Base-by-base conservation (phyloP, 2,329 filamentous ascomycete species). In the Phaeosphaeriaceae sp. region DNA sequence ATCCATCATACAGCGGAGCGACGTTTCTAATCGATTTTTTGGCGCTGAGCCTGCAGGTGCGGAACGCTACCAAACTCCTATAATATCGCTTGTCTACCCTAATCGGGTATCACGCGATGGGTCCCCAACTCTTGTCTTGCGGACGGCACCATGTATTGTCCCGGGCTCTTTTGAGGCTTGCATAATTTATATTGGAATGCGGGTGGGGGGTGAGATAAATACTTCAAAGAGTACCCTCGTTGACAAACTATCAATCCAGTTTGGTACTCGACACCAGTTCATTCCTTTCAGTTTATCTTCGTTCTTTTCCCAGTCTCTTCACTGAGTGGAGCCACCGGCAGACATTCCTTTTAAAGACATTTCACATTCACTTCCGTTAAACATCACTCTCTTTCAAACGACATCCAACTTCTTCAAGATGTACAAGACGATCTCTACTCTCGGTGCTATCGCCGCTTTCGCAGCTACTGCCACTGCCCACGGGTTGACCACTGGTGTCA, bases 391-490 rank as follows among this genome's bases (percentile, higher is more conserved):
- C 50, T 48, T 52, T 52, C 29, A 29, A 16, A 56, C 52, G 17
- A 53, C 28, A 32, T 15, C 36, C 34, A 33, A 44, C 49, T 47
- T 44, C 21, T 41, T 49, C 60, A 65, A 59, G 21, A 70, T 70
- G 67, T 66, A 63, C 51, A 63, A 63, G 52, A 52, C 59, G 23
- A 50, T 68, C 56, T 51, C 63, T 46, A 63, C 61, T 29, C 47
- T 65, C 43, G 50, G 61, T 47, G 57, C 60, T 45, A 53, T 71
- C 41, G 67, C 62, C 46, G 70, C 68, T 55, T 56, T 71, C 34
- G 76, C 72, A 43, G 66, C 75, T 50, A 69, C 72, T 28, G 76
- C 73, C 46, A 67, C 74, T 48, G 79, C 77, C 47, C 79, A 82
- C 65, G 79, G 79, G 29, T 72, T 67, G 42, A 75, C 80, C 43